Base-by-base conservation (phyloP, 768 basidiomycete genomes). In the Lactarius sp. region DNA sequence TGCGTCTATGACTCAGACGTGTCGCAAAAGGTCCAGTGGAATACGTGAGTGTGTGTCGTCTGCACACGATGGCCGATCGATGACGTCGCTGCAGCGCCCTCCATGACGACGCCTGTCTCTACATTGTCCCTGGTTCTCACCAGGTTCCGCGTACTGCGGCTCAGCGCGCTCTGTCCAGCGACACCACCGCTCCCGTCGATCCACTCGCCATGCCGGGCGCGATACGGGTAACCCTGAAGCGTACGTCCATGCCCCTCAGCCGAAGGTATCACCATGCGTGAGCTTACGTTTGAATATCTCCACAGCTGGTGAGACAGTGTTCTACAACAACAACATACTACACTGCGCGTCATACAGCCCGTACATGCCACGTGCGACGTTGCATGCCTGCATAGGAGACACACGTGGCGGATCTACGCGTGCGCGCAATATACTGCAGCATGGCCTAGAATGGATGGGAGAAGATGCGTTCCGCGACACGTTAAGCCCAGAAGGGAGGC, bases 291-390 rank as follows among this genome's bases (percentile, higher is more conserved):
- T 13, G 36, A 42, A 10, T 34, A 13, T 5, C 18, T 33, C 34
- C 1, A 6, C 59, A 86, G 88, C 84, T 0, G 88, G 89, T 0
- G 85, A 92, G 62, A 86, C 86, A 0, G 86, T 88, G 27, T 91
- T 92, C 72, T 91, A 92, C 72, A 88, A 89, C 70, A 84, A 81
- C 66, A 91, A 92, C 70, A 85, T 91, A 61, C 76, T 92, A 10
- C 90, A 92, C 68, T 87, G 87, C 60, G 88, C 84, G 5, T 77
- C 79, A 6, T 92, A 92, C 71, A 78, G 78, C 62, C 75, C 79
- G 1, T 71, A 71, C 20, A 70, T 72, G 22, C 75, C 73, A 39
- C 79, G 90, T 2, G 83, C 84, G 34, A 92, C 90, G 2, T 77
- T 92, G 6, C 90, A 91, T 66, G 89, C 80, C 0, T 82, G 77